Percentiles rank a stretch among this genome's conserved stretches.
These are phyloP conservation scores for Quercus rubra DNA, from an alignment of 306 rosid genomes.

Conservation along the genomic window DNA sequence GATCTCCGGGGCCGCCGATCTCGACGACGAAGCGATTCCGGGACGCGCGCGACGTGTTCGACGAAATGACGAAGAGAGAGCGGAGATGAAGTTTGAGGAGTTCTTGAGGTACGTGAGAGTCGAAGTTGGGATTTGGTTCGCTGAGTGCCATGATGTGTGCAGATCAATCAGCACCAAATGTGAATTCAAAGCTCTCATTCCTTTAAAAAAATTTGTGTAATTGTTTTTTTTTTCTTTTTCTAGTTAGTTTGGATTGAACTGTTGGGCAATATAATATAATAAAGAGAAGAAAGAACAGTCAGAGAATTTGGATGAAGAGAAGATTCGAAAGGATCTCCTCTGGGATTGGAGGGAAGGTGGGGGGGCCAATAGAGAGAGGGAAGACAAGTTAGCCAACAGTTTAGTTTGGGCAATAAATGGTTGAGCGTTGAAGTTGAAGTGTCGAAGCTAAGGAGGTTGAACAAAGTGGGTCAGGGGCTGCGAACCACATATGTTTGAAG, in stretches of 20 bases:
- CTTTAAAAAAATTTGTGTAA: background rate
- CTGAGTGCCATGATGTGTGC: slow-evolving; percentile 51
- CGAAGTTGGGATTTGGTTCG: slow-evolving; percentile 48
- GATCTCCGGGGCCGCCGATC: slow-evolving; percentile 51
- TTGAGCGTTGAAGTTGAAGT: background rate
- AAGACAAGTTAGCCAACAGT: background rate
- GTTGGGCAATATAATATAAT: background rate
- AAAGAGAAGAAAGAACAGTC: background rate
- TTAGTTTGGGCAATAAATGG: too few species aligned
- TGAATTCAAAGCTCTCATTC: slow-evolving; percentile 68
- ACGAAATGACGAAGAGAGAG: slow-evolving; percentile 47
- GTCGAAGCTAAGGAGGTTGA: slow-evolving; percentile 4
- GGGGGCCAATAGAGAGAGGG: slow-evolving; percentile 22
- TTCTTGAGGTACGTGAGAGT: slow-evolving; percentile 39
- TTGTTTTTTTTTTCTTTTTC: background rate
- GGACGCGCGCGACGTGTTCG: slow-evolving; percentile 37
- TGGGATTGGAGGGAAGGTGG: slow-evolving; percentile 40
- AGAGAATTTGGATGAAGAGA: slow-evolving; percentile 21
- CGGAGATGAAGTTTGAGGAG: slow-evolving; percentile 39
- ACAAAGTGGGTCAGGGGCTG: slow-evolving; percentile 17
- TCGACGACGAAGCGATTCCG: slow-evolving; percentile 37
- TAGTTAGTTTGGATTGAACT: background rate
- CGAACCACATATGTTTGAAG: slow-evolving; percentile 9
- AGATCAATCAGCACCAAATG: slow-evolving; percentile 66
- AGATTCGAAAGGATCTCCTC: slow-evolving; percentile 73